These are phyloP conservation scores for Colletotrichum karsti DNA, from an alignment of 2,329 filamentous ascomycete genomes.

Conservation along the genomic window DNA sequence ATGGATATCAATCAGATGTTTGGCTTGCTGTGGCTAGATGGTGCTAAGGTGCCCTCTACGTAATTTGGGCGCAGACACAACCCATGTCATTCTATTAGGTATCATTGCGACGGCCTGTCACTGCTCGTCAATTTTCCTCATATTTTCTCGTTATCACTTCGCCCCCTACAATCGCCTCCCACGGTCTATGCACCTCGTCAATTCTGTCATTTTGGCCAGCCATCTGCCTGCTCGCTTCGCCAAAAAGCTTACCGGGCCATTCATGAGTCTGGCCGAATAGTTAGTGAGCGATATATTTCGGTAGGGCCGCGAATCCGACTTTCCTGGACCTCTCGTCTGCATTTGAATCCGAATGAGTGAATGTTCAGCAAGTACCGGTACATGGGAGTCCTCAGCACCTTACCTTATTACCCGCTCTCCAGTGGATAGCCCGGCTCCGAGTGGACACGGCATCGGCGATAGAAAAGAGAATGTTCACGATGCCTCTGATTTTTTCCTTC, in stretches of 20 bases:
- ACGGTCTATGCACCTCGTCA: background rate
- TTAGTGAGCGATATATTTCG: constrained; percentile 21
- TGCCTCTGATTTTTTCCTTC: constrained; percentile 19
- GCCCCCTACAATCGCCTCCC: background rate
- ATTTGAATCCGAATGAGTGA: background rate
- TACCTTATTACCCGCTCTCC: constrained; percentile 11
- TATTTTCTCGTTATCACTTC: background rate
- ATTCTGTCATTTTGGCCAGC: background rate
- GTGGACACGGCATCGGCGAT: constrained; percentile 8
- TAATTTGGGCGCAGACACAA: constrained; percentile 9
- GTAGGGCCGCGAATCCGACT: constrained; percentile 22
- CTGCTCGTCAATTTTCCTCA: background rate
- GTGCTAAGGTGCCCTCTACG: constrained; percentile 7
- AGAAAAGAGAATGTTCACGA: constrained; percentile 26
- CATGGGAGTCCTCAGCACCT: background rate
- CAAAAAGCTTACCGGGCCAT: background rate
- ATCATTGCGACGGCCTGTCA: background rate
- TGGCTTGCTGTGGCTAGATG: too few species aligned
- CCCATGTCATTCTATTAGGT: too few species aligned
- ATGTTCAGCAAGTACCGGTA: constrained; percentile 6
- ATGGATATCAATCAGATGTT: too few species aligned
- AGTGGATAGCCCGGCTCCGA: constrained; percentile 20
- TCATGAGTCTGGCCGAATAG: background rate
- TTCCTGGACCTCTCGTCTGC: background rate
- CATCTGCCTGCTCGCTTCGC: background rate